phyloP scores from a whole-genome alignment of 805 yeast genomes.

The Grigorovia jiainica region DNA sequence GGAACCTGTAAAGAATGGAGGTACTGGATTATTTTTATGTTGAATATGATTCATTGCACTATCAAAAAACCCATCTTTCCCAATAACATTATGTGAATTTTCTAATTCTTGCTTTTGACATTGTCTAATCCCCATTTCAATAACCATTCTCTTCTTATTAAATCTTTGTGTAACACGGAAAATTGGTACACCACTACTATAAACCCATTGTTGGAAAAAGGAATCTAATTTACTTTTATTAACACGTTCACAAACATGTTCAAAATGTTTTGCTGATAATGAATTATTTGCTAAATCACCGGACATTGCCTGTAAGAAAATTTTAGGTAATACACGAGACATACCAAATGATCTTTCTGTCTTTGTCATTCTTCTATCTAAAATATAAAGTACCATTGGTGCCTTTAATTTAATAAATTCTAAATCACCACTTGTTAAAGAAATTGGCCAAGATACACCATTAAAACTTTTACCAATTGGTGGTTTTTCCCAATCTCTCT shows the following conservation, averaged over 20 bases:
- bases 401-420: slow-evolving; percentile 69
- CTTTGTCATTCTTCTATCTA: slow-evolving; percentile 90
- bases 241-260: slow-evolving; percentile 89
- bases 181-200: slow-evolving; percentile 79
- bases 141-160: slow-evolving; percentile 85
- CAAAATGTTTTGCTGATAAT: slow-evolving; percentile 76
- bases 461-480: slow-evolving; percentile 66
- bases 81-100: slow-evolving; percentile 15
- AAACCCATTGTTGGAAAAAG: slow-evolving; percentile 91
- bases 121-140: slow-evolving; percentile 91
- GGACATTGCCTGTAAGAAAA: slow-evolving; percentile 90
- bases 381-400: slow-evolving; percentile 72
- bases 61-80: slow-evolving; percentile 20
- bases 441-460: slow-evolving; percentile 24
- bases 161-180: slow-evolving; percentile 85
- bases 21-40: slow-evolving; percentile 13
- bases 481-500: slow-evolving; percentile 64
- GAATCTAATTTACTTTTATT: slow-evolving; percentile 72
- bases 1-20: slow-evolving; percentile 70
- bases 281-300: slow-evolving; percentile 78
- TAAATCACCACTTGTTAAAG: slow-evolving; percentile 37
- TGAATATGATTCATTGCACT: slow-evolving; percentile 21
- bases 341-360: slow-evolving; percentile 91
- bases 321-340: slow-evolving; percentile 81
- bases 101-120: slow-evolving; percentile 60